Evolutionary conservation across 768 basidiomycete species (phyloP).

Genomic region (Glaciozyma martinii): DNA sequence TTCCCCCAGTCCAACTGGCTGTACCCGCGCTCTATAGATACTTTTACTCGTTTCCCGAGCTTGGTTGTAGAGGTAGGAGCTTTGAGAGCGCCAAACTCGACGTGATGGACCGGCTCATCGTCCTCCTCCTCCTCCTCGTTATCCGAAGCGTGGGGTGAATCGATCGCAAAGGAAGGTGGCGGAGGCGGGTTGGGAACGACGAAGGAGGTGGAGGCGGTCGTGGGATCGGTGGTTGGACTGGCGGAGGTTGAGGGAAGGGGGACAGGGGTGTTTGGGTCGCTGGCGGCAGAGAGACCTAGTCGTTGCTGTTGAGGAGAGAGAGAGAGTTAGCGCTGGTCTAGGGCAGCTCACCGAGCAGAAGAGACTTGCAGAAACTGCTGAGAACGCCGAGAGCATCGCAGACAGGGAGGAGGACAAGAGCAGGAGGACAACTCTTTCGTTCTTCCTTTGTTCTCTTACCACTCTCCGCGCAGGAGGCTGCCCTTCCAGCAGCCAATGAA

Average conservation of each 20-base stretch:
- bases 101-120: background rate
- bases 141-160: conserved; percentile 2
- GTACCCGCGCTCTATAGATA: conserved; percentile 81
- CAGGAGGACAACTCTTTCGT: too few relatives aligned
- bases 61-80: conserved; percentile 56
- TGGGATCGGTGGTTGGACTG: conserved; percentile 40
- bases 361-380: background rate
- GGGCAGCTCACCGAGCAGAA: background rate
- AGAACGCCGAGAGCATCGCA: background rate
- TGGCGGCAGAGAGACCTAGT: background rate
- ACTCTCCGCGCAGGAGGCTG: background rate
- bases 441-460: background rate
- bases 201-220: conserved; percentile 13
- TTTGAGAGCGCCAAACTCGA: conserved; percentile 26
- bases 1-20: conserved; percentile 90
- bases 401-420: background rate
- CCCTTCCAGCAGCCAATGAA: background rate
- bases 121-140: background rate
- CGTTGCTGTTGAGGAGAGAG: conserved; percentile 1
- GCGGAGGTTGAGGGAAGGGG: conserved; percentile 29
- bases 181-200: conserved; percentile 6
- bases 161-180: conserved; percentile 14
- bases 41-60: conserved; percentile 53
- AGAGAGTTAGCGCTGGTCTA: too few relatives aligned
- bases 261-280: background rate